These are phyloP conservation scores for Raffaelea deltoideospora DNA, from an alignment of 2,329 filamentous ascomycete species.

Conservation along the genomic window DNA sequence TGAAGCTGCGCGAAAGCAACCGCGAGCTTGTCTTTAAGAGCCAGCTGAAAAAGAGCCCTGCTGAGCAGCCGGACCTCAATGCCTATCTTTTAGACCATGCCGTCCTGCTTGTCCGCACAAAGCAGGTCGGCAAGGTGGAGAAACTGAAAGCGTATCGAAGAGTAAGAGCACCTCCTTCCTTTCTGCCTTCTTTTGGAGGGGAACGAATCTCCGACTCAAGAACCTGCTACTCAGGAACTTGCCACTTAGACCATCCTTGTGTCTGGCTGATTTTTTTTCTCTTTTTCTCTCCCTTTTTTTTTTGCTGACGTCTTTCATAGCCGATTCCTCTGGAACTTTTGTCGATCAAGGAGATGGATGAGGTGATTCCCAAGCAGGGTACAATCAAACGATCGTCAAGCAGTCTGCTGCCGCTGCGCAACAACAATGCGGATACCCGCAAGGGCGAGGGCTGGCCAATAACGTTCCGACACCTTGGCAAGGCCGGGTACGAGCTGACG, in stretches of 20 bases:
- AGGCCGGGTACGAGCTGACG: slow-evolving; percentile 85
- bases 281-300: too few species aligned
- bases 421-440: slow-evolving; percentile 36
- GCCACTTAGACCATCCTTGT: too few species aligned
- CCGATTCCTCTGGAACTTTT: slow-evolving; percentile 90
- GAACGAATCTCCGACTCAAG: too few species aligned
- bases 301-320: slow-evolving; percentile 20
- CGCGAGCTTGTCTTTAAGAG: slow-evolving; percentile 92
- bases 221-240: too few species aligned
- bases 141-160: slow-evolving; percentile 90
- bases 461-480: slow-evolving; percentile 89
- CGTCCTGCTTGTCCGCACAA: slow-evolving; percentile 77
- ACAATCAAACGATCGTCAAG: slow-evolving; percentile 76
- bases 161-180: too few species aligned
- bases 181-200: too few species aligned
- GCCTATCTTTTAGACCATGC: slow-evolving; percentile 96
- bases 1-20: slow-evolving; percentile 86
- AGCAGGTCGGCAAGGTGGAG: slow-evolving; percentile 82
- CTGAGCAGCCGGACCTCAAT: slow-evolving; percentile 77
- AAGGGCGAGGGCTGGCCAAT: slow-evolving; percentile 74
- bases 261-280: too few species aligned
- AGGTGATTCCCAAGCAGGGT: slow-evolving; percentile 70
- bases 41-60: slow-evolving; percentile 80
- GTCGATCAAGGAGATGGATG: slow-evolving; percentile 92
- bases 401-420: slow-evolving; percentile 46